phyloP scores from a whole-genome alignment of 2,329 filamentous ascomycete species.

The Graphiopsis chlorocephala region DNA sequence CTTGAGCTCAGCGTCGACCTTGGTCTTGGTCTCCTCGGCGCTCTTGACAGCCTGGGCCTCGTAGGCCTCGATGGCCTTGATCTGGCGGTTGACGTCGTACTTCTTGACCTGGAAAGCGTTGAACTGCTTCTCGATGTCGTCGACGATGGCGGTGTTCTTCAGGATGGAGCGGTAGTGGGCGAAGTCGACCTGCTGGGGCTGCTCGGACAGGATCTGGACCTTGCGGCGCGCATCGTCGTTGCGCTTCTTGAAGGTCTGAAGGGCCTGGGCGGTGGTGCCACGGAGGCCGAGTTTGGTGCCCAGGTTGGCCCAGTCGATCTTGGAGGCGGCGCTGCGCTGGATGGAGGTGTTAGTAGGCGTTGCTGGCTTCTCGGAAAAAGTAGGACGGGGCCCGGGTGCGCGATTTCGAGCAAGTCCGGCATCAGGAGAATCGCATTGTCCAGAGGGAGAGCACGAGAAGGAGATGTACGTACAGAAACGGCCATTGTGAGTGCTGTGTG shows the following conservation, averaged over 20 bases:
- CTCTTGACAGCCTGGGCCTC: slow-evolving; percentile 96
- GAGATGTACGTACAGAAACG: slow-evolving; percentile 13
- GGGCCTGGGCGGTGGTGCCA: slow-evolving; percentile 86
- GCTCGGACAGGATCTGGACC: slow-evolving; percentile 78
- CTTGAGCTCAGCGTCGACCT: slow-evolving; percentile 91
- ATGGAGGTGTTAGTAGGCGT: slow-evolving; percentile 14
- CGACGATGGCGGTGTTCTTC: slow-evolving; percentile 93
- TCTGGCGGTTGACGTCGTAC: slow-evolving; percentile 89
- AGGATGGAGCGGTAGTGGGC: slow-evolving; percentile 83
- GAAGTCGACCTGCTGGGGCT: slow-evolving; percentile 87
- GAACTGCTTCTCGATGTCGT: slow-evolving; percentile 98
- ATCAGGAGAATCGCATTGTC: slow-evolving; percentile 4
- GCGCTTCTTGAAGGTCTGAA: slow-evolving; percentile 98
- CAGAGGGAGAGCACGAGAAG: neutral
- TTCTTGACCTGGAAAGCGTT: slow-evolving; percentile 83
- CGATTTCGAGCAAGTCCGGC: neutral
- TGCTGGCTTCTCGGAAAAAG: slow-evolving; percentile 12
- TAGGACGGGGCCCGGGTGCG: slow-evolving; percentile 4
- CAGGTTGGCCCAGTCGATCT: slow-evolving; percentile 98
- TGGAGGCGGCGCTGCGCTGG: slow-evolving; percentile 95
- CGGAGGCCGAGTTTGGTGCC: slow-evolving; percentile 91
- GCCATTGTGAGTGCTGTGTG: slow-evolving; percentile 16
- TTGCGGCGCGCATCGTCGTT: slow-evolving; percentile 98
- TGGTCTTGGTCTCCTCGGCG: slow-evolving; percentile 92
- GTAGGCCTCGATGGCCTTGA: slow-evolving; percentile 98